Evolutionary conservation across 164 flowering plant species (phyloP).

Genomic region (Magnolia sinica): DNA sequence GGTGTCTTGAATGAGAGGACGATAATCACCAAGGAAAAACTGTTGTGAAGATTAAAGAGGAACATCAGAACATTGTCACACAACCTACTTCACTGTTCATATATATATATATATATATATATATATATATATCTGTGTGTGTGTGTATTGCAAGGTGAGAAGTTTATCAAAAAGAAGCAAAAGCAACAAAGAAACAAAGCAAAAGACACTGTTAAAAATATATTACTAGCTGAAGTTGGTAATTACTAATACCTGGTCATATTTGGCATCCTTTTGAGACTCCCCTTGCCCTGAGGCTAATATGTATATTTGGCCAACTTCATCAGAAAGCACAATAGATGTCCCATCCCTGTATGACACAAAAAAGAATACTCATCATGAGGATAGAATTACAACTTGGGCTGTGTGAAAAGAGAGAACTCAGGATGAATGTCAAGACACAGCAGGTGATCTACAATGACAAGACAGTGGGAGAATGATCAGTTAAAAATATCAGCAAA

Average conservation of each 20-base stretch:
- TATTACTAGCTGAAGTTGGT: not conserved
- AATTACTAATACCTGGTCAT: conserved; percentile 72
- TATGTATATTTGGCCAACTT: conserved; percentile 91
- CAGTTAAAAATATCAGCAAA: not conserved
- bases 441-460: not conserved
- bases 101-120: too few relatives aligned
- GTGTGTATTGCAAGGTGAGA: too few relatives aligned
- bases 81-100: not conserved
- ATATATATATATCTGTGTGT: too few relatives aligned
- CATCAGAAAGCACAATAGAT: conserved; percentile 94
- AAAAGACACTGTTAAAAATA: too few relatives aligned
- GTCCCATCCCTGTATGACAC: conserved; percentile 79
- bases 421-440: not conserved
- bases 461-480: not conserved
- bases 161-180: too few relatives aligned
- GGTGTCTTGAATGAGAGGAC: conserved; percentile 83
- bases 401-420: not conserved
- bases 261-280: conserved; percentile 86
- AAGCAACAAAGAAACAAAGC: too few relatives aligned
- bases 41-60: conserved; percentile 25
- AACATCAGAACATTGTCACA: not conserved
- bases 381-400: not conserved
- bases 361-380: not conserved
- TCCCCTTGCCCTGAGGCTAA: conserved; percentile 94
- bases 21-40: conserved; percentile 99